Evolutionary conservation across 1,284 basidiomycete species (phyloP).

Genomic region (Lentinula novae-zelandiae): DNA sequence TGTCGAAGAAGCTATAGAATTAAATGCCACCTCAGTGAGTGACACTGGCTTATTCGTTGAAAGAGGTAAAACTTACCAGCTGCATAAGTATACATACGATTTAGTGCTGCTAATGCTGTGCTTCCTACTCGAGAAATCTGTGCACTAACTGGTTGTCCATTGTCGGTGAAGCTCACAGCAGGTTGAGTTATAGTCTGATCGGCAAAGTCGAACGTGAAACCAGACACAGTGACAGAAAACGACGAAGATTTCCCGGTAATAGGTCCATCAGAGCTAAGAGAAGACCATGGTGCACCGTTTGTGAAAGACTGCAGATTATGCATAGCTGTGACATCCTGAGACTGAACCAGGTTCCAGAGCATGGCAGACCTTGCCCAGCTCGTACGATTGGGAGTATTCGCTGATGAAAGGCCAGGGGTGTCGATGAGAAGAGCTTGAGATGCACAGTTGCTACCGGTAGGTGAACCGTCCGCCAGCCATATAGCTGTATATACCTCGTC

Average conservation of each 20-base stretch:
- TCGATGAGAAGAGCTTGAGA: conserved; percentile 53
- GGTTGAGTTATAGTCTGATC: conserved; percentile 44
- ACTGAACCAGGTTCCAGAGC: conserved; percentile 54
- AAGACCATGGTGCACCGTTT: conserved; percentile 42
- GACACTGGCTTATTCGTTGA: not conserved
- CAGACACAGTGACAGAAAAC: conserved; percentile 43
- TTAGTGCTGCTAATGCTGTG: conserved; percentile 36
- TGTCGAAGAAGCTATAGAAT: conserved; percentile 45
- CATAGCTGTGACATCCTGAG: conserved; percentile 39
- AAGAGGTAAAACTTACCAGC: conserved; percentile 40
- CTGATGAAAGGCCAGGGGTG: conserved; percentile 40
- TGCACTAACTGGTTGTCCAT: conserved; percentile 41
- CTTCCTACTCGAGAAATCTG: conserved; percentile 44
- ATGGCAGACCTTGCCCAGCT: conserved; percentile 55
- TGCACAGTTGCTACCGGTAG: conserved; percentile 40
- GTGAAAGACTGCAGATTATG: conserved; percentile 43
- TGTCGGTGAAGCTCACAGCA: conserved; percentile 38
- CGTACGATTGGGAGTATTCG: conserved; percentile 43
- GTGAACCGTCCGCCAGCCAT: conserved; percentile 44
- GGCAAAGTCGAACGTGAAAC: conserved; percentile 58
- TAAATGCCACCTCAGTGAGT: not conserved
- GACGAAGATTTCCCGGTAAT: conserved; percentile 22
- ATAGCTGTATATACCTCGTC: conserved; percentile 42
- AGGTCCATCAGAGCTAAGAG: conserved; percentile 40
- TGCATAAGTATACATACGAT: conserved; percentile 59